Conservation (phyloP, 768 basidiomycete species). For the Suillus placidus region DNA sequence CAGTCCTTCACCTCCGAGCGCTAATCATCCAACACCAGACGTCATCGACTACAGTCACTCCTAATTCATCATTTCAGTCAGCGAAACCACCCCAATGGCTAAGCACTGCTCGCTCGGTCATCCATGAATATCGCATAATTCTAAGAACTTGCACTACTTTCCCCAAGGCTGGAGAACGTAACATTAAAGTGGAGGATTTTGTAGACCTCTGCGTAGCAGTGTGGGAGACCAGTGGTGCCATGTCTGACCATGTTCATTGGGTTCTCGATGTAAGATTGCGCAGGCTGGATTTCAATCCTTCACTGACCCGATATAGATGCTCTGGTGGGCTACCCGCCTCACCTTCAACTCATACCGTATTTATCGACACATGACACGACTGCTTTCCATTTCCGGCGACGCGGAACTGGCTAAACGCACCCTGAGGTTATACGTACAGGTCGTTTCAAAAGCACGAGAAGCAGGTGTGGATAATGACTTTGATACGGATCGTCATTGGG, state of each 20-base stretch:
- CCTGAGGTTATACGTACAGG: constrained; percentile 78
- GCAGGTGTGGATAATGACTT: constrained; percentile 45
- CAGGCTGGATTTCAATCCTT: not conserved
- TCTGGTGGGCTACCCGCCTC: constrained; percentile 93
- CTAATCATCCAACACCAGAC: constrained; percentile 55
- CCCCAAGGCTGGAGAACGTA: constrained; percentile 79
- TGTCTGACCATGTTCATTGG: constrained; percentile 70
- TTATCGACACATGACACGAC: constrained; percentile 80
- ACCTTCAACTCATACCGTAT: constrained; percentile 92
- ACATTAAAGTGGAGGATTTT: constrained; percentile 80
- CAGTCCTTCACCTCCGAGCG: constrained; percentile 73
- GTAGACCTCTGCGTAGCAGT: constrained; percentile 77
- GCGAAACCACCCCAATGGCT: constrained; percentile 57
- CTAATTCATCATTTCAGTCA: constrained; percentile 23
- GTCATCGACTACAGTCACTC: constrained; percentile 18
- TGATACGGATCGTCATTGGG: constrained; percentile 74
- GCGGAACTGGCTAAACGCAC: constrained; percentile 69
- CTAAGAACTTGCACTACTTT: constrained; percentile 72
- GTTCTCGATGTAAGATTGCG: constrained; percentile 67
- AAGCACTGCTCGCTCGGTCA: constrained; percentile 62
- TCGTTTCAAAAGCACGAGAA: constrained; percentile 82
- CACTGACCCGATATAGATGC: constrained; percentile 48
- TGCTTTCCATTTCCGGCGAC: constrained; percentile 66
- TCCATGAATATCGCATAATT: constrained; percentile 71
- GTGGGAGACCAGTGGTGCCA: constrained; percentile 76